Base-by-base conservation (phyloP, 768 basidiomycete species). In the Chlorophyllum brunneum region DNA sequence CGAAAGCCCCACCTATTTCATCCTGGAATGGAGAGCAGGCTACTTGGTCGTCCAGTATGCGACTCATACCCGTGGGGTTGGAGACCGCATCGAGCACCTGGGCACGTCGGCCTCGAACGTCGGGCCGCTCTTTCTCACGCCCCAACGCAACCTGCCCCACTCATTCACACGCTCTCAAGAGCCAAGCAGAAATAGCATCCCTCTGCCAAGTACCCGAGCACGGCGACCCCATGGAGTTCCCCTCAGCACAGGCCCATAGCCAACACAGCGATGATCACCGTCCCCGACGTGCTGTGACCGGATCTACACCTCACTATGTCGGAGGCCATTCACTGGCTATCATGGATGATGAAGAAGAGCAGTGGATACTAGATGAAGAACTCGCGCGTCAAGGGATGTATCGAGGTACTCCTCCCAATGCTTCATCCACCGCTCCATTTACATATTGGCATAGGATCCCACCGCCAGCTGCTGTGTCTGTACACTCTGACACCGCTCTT, bases 401-500 rank as follows among this genome's bases (percentile, higher is more conserved):
- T 53, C 61, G 63, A 61, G 70, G 68, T 48, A 40, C 26, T 24
- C 47, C 23, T 48, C 37, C 40, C 37, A 13, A 36, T 33, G 11
- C 22, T 43, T 50, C 33, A 51, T 57, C 44, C 20, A 22, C 22
- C 45, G 13, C 58, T 56, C 55, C 20, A 22, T 37, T 5, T 30
- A n/a, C 18, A 48, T 22, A 15, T 36, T 34, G 16, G 37, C 48
- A 36, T 55, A 89, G 88, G 86, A 18, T 86, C 85, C 3, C 88
- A 88, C 70, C 65, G 60, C 33, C 73, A 70, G 29, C 64, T 85
- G 9, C 46, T 86, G 31, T 63, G 71, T n/a, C 57, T 83, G 40
- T 85, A 88, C 61, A 72, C 76, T 0, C 66, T 85, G 29, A 80
- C 80, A n/a, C 85, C 86, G 1, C 48, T 82, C 33, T 74, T 78